Evolutionary conservation across 768 basidiomycete species (phyloP).

Genomic region (Daedalea quercina): DNA sequence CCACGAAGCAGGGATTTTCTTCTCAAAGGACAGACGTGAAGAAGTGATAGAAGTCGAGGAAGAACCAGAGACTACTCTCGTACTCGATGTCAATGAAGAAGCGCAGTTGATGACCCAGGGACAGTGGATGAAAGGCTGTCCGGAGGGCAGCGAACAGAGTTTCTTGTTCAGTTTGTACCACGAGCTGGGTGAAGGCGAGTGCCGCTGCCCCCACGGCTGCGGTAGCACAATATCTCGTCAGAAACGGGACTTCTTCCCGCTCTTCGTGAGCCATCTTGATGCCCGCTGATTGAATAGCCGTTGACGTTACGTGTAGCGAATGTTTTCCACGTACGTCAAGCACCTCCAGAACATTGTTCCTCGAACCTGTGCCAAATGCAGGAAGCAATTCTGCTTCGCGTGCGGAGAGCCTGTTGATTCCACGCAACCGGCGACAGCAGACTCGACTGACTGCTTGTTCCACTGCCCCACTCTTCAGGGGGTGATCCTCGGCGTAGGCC

Average conservation of each 20-base stretch:
- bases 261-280: slow-evolving; percentile 53
- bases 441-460: slow-evolving; percentile 57
- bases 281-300: not conserved
- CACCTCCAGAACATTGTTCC: slow-evolving; percentile 53
- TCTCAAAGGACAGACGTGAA: slow-evolving; percentile 89
- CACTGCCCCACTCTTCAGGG: slow-evolving; percentile 91
- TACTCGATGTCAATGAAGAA: slow-evolving; percentile 37
- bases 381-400: slow-evolving; percentile 33
- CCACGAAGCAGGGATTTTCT: slow-evolving; percentile 67
- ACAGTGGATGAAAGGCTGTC: slow-evolving; percentile 97
- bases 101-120: slow-evolving; percentile 77
- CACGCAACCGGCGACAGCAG: slow-evolving; percentile 18
- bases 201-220: slow-evolving; percentile 72
- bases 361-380: slow-evolving; percentile 42
- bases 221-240: slow-evolving; percentile 52
- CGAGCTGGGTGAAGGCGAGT: slow-evolving; percentile 55
- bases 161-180: slow-evolving; percentile 83
- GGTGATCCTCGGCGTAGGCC: slow-evolving; percentile 83
- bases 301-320: slow-evolving; percentile 41
- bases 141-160: slow-evolving; percentile 86
- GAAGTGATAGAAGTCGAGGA: slow-evolving; percentile 91
- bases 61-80: slow-evolving; percentile 44
- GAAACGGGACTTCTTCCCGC: slow-evolving; percentile 75
- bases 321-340: slow-evolving; percentile 64
- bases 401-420: slow-evolving; percentile 38